Conservation (phyloP, 352 stramenopile species). For the Globisporangium cederbergense region DNA sequence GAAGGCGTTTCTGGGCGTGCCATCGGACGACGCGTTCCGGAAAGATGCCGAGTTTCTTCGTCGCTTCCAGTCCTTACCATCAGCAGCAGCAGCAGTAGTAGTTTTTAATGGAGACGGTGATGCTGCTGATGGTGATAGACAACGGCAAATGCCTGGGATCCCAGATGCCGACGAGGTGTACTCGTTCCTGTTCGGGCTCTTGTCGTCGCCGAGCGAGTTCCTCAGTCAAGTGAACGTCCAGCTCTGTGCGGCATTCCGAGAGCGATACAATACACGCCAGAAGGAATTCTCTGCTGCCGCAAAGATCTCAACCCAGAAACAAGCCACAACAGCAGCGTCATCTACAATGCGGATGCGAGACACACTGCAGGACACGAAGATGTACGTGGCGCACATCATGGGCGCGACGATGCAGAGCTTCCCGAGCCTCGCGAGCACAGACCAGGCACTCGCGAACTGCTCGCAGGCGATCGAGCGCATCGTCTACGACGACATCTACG, state of each 20-base stretch:
- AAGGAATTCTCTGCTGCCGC: not conserved
- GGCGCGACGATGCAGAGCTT: conserved; percentile 61
- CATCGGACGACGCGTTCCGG: conserved; percentile 46
- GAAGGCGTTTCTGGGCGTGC: conserved; percentile 31
- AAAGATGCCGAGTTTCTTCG: conserved; percentile 58
- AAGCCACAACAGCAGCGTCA: conserved; percentile 17
- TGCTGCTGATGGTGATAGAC: not conserved
- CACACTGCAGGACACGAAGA: conserved; percentile 63
- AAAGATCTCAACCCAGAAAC: not conserved
- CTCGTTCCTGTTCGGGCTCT: conserved; percentile 51
- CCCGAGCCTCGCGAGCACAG: conserved; percentile 50
- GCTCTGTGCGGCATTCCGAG: conserved; percentile 45
- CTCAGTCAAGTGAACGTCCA: conserved; percentile 63
- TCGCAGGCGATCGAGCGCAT: conserved; percentile 58
- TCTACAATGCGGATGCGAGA: conserved; percentile 22
- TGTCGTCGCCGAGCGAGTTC: conserved; percentile 48
- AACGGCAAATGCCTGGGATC: not conserved
- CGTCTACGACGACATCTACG: conserved; percentile 66
- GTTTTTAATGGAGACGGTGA: not conserved
- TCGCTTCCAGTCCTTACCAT: conserved; percentile 31
- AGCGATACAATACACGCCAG: conserved; percentile 26
- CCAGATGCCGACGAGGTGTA: conserved; percentile 45
- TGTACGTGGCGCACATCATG: conserved; percentile 60
- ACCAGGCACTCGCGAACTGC: conserved; percentile 41
- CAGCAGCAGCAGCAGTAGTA: too few species aligned